Percentiles rank a stretch among this genome's conserved stretches.
phyloP scores from a whole-genome alignment of 176 grass and related monocot species.

The Rhynchospora tenuis region DNA sequence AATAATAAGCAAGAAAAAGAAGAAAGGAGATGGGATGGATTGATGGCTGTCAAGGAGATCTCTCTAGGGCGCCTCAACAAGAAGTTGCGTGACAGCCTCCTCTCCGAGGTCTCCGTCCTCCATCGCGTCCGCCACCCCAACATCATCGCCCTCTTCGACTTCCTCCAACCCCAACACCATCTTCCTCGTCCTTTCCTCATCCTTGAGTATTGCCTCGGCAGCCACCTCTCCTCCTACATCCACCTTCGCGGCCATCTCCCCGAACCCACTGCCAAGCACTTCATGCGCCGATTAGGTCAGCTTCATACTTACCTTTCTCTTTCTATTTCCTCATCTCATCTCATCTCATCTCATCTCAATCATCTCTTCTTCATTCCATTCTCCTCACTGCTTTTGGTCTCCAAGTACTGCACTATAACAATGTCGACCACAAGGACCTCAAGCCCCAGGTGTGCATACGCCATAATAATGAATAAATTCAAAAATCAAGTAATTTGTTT shows the following conservation, averaged over 20 bases:
- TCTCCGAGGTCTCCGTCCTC: conserved; percentile 90
- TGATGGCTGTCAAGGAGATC: conserved; percentile 88
- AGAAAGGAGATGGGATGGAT: conserved; percentile 31
- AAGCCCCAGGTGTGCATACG: conserved; percentile 99
- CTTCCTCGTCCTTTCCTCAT: conserved; percentile 88
- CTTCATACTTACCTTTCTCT: background rate
- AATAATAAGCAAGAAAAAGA: conserved; percentile 16
- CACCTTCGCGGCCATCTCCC: conserved; percentile 44
- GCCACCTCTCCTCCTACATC: conserved; percentile 66
- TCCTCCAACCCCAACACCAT: conserved; percentile 38
- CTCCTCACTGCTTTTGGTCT: conserved; percentile 93
- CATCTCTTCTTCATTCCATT: too few relatives aligned
- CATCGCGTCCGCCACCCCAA: conserved; percentile 64
- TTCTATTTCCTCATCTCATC: conserved; percentile 4
- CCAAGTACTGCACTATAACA: conserved; percentile 71
- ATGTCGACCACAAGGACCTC: conserved; percentile 89
- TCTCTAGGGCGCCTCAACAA: conserved; percentile 54
- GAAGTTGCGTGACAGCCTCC: conserved; percentile 88
- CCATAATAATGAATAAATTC: too few relatives aligned
- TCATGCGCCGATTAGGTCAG: conserved; percentile 83
- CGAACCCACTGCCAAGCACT: conserved; percentile 75
- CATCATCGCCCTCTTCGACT: conserved; percentile 78
- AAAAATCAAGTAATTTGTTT: too few relatives aligned
- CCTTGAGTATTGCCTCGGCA: conserved; percentile 83
- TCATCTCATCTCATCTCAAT: conserved; percentile 42